phyloP scores from a whole-genome alignment of 495 filamentous ascomycete genomes.

The Neurospora sp. region DNA sequence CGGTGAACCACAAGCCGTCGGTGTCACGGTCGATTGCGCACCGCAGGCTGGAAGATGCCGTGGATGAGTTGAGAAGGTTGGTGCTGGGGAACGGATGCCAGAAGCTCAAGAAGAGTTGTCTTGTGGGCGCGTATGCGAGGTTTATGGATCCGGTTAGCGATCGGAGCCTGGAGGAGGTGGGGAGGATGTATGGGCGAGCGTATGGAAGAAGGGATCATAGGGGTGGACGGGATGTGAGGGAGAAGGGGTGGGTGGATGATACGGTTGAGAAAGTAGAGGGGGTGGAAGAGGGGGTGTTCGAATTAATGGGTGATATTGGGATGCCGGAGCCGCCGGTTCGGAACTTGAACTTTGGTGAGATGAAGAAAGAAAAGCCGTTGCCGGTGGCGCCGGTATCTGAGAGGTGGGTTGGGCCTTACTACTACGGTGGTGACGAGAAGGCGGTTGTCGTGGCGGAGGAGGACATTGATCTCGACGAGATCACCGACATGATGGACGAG shows the following conservation, averaged over 20 bases:
- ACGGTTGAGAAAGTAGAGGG: neutral
- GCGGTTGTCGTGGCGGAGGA: neutral
- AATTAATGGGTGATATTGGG: neutral
- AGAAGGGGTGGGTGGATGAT: neutral
- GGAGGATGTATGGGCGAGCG: slow-evolving; percentile 45
- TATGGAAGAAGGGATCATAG: slow-evolving; percentile 30
- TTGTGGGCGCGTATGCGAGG: slow-evolving; percentile 49
- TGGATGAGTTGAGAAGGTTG: slow-evolving; percentile 50
- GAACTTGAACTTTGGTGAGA: too few relatives aligned
- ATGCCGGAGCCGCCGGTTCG: neutral
- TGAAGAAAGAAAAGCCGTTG: slow-evolving; percentile 10
- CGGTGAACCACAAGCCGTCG: slow-evolving; percentile 11
- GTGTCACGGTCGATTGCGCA: slow-evolving; percentile 22
- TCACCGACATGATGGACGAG: slow-evolving; percentile 1
- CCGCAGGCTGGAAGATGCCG: slow-evolving; percentile 43
- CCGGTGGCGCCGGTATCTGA: neutral
- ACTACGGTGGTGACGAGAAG: slow-evolving; percentile 1
- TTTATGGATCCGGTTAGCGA: slow-evolving; percentile 46
- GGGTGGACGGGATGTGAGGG: neutral
- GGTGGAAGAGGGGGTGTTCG: neutral
- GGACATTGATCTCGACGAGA: slow-evolving; percentile 4
- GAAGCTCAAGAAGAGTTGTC: slow-evolving; percentile 45
- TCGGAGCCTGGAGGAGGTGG: slow-evolving; percentile 44
- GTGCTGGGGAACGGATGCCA: slow-evolving; percentile 50
- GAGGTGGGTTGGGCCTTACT: neutral